Evolutionary conservation across 257 asterid genomes (phyloP).

Genomic region (Solanum rostratum): DNA sequence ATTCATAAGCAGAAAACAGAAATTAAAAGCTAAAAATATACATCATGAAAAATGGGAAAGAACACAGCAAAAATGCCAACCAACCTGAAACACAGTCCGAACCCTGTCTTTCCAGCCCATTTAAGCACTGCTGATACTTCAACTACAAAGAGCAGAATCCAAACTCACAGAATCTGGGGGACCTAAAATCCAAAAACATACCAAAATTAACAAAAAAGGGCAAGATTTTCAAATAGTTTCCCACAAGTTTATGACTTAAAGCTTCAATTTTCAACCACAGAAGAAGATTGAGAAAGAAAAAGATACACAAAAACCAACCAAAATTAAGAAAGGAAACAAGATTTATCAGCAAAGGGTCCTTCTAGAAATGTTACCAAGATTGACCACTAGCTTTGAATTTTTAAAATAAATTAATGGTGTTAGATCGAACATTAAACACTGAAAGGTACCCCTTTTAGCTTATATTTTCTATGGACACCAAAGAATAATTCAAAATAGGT

Average conservation of each 20-base stretch:
- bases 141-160: background rate
- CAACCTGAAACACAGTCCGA: constrained; percentile 55
- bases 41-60: background rate
- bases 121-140: constrained; percentile 1
- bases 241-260: background rate
- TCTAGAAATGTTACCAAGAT: background rate
- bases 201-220: background rate
- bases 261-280: background rate
- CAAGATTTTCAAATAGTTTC: background rate
- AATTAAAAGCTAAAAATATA: background rate
- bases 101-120: constrained; percentile 47
- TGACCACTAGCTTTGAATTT: background rate
- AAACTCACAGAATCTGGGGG: background rate
- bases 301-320: background rate
- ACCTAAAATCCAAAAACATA: background rate
- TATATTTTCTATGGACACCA: background rate
- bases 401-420: background rate
- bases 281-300: background rate
- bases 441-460: background rate
- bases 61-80: background rate
- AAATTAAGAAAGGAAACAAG: background rate
- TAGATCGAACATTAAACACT: background rate
- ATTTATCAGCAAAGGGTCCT: background rate
- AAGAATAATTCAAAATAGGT: background rate
- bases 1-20: background rate